Percentiles rank a stretch among this genome's conserved stretches.
Conservation (phyloP, 2,329 filamentous ascomycete genomes). For the Phoma sp. region DNA sequence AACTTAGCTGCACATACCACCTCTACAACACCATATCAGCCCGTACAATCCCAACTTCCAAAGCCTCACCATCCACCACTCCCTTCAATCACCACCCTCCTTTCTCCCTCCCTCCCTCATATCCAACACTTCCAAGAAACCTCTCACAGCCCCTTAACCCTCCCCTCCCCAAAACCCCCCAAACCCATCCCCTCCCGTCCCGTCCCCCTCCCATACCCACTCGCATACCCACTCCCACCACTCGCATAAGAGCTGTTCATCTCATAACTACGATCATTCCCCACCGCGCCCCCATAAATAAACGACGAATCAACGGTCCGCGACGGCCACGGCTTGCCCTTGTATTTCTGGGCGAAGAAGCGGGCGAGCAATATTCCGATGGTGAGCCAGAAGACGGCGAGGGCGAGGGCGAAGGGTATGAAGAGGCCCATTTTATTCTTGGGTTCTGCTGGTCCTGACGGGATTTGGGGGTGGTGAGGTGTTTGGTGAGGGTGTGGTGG, state of each 20-base stretch:
- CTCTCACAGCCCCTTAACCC: conserved; percentile 25
- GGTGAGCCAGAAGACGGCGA: conserved; percentile 26
- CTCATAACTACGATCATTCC: conserved; percentile 10
- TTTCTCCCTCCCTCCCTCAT: neutral
- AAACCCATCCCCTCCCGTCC: conserved; percentile 16
- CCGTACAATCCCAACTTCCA: too few species aligned
- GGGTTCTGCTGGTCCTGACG: too few species aligned
- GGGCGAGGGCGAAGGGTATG: conserved; percentile 23
- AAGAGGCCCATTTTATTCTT: conserved; percentile 17
- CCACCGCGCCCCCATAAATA: conserved; percentile 2
- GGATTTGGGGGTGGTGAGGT: too few species aligned
- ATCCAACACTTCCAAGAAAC: too few species aligned
- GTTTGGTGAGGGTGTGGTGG: neutral
- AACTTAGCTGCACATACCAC: too few species aligned
- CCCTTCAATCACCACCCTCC: neutral
- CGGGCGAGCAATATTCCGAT: conserved; percentile 27
- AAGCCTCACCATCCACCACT: too few species aligned
- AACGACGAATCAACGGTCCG: neutral
- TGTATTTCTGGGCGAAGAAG: conserved; percentile 31
- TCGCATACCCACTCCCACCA: neutral
- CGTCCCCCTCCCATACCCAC: conserved; percentile 11
- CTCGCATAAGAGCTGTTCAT: conserved; percentile 22
- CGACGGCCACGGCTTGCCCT: conserved; percentile 10
- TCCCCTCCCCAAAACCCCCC: conserved; percentile 24
- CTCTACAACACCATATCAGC: too few species aligned